These are phyloP conservation scores for Skeletonema grethae DNA, from an alignment of 108 stramenopile species.

Conservation along the genomic window DNA sequence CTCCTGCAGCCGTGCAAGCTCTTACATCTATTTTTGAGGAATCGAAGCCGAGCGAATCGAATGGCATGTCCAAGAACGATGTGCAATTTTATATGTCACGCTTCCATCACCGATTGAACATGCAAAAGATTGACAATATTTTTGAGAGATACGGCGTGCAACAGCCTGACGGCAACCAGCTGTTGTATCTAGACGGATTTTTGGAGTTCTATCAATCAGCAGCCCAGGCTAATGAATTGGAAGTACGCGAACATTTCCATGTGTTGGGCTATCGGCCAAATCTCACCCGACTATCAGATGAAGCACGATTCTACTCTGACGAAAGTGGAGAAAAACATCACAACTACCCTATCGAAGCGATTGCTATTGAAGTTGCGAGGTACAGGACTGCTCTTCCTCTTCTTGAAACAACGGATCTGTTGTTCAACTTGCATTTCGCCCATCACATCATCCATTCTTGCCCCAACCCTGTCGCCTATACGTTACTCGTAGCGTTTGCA, in stretches of 20 bases:
- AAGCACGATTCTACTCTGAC: constrained; percentile 33
- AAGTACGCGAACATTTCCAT: constrained; percentile 47
- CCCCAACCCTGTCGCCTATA: constrained; percentile 57
- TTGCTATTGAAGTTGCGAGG: constrained; percentile 66
- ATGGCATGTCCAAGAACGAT: constrained; percentile 72
- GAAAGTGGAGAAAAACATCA: constrained; percentile 37
- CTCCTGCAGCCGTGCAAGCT: constrained; percentile 50
- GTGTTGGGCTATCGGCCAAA: constrained; percentile 84
- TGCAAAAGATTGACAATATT: constrained; percentile 80
- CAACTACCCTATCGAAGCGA: constrained; percentile 56
- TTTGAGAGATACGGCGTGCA: constrained; percentile 51
- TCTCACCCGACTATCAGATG: constrained; percentile 58
- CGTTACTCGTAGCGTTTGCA: constrained; percentile 62
- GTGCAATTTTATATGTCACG: constrained; percentile 70
- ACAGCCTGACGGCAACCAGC: constrained; percentile 51
- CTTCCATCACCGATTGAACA: constrained; percentile 67
- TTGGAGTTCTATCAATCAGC: constrained; percentile 86
- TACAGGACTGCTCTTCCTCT: constrained; percentile 19
- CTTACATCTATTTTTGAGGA: constrained; percentile 70
- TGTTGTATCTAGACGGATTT: constrained; percentile 84
- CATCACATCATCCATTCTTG: constrained; percentile 28
- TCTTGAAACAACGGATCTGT: constrained; percentile 27
- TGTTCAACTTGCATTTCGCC: constrained; percentile 41
- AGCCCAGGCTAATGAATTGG: constrained; percentile 59
- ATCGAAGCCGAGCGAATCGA: constrained; percentile 48